Evolutionary conservation across 2,329 filamentous ascomycete genomes (phyloP), one percentile per base, ranked within the genome.

Genomic region (Hypoxylon sp.): DNA sequence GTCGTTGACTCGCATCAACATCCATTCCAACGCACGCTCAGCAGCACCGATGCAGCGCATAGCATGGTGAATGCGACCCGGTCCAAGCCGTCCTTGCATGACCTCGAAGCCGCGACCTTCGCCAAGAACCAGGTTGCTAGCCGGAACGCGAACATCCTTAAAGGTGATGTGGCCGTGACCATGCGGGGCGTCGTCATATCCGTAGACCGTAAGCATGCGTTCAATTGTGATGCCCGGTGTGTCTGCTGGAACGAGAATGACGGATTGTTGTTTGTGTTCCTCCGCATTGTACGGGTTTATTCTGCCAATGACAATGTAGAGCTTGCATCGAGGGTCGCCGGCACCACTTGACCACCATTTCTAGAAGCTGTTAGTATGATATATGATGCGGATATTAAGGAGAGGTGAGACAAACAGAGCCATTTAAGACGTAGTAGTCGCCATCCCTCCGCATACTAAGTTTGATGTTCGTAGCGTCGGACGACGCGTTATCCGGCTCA

Each of bases 301-400:
- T 86, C 98, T 97, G 82, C 93, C 96, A 92, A 99, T 97, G 75
- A 97, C 94, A 68, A 99, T 90, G 83, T 98, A 98, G 79, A 99
- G 85, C 80, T 92, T 87, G 86, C 96, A 99, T 75, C 95, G 89
- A 64, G 91, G 92, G 82, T 99, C 96, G 64, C 96, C 96, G 17
- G 94, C 94, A 72, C 96, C 96, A 70, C 93, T 97, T 28, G 93
- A 97, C 96, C 96, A 99, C 96, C 96, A 99, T 93, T 99, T 99
- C 89, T 95, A 70, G 14, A 9, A 38, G 4, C 30, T 48, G 28
- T 74, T 73, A 77, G 73, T 43, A 32, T 41, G 0, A 21, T 4
- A 30, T 30, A 30, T 19, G 0, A 3, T 32, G 17, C 19, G 25
- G 6, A 7, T 11, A 43, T 10, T 13, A 6, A 9, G n/a, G 5